A percentile compares a stretch with the other conserved stretches of the same genome.
phyloP scores from a whole-genome alignment of 306 rosid genomes.

The Lathyrus aphaca region DNA sequence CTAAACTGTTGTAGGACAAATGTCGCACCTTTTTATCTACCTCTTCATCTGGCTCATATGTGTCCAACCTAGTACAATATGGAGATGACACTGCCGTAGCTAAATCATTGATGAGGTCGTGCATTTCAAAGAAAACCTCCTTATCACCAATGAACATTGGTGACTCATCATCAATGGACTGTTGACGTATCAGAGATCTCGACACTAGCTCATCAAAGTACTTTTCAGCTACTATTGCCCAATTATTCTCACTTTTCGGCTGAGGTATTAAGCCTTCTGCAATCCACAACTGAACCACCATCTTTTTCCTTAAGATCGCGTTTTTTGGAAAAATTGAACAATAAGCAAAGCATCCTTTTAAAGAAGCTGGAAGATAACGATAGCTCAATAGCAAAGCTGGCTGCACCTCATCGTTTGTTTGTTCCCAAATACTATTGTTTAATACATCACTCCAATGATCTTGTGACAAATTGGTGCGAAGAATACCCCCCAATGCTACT shows the following conservation, averaged over 20 bases:
- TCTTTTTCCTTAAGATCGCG: background rate
- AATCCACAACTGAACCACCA: constrained; percentile 39
- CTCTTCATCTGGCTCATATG: background rate
- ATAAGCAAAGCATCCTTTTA: constrained; percentile 34
- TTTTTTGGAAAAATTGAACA: constrained; percentile 41
- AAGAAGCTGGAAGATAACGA: constrained; percentile 5
- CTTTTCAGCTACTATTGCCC: constrained; percentile 39
- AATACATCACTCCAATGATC: background rate
- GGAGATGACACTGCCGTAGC: constrained; percentile 27
- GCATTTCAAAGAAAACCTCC: background rate
- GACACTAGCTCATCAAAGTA: background rate
- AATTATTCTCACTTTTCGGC: background rate
- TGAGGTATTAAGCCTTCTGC: background rate
- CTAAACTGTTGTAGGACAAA: constrained; percentile 1
- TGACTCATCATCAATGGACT: background rate
- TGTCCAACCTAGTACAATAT: background rate
- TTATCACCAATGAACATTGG: background rate
- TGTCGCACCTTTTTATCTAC: constrained; percentile 22
- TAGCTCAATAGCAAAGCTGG: constrained; percentile 13
- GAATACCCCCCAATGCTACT: constrained; percentile 42
- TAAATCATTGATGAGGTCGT: constrained; percentile 43
- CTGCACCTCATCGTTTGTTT: background rate
- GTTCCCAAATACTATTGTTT: background rate
- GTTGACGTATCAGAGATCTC: background rate
- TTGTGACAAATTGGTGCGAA: constrained; percentile 39